These are phyloP conservation scores for Vicia villosa DNA, from an alignment of 306 rosid species.

Conservation along the genomic window DNA sequence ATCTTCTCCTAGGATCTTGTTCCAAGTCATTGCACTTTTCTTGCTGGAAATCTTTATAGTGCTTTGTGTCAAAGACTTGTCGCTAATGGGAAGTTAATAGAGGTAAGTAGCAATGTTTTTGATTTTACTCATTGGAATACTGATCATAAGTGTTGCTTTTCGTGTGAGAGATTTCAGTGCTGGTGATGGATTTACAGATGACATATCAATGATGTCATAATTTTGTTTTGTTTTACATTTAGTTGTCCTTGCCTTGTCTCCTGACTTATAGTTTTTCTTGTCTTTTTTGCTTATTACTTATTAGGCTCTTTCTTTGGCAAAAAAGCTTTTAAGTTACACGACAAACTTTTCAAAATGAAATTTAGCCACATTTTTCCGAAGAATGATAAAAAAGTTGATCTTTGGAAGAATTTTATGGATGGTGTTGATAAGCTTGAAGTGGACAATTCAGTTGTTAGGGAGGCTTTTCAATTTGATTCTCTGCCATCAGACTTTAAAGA, in stretches of 20 bases:
- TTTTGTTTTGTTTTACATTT: no score
- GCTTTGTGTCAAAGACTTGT: conserved; percentile 68
- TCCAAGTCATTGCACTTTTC: conserved; percentile 53
- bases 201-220: no score
- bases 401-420: conserved; percentile 45
- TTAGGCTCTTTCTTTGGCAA: conserved; percentile 87
- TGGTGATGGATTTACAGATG: no score
- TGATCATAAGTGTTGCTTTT: not conserved
- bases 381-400: conserved; percentile 44
- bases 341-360: conserved; percentile 68
- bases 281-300: no score
- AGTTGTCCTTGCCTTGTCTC: no score
- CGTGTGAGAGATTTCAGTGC: not conserved
- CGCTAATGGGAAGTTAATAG: conserved; percentile 66
- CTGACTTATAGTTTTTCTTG: no score
- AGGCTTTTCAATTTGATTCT: conserved; percentile 59
- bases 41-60: conserved; percentile 70
- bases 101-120: conserved; percentile 48
- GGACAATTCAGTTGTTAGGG: conserved; percentile 52
- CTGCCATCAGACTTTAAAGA: conserved; percentile 59
- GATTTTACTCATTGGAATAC: conserved; percentile 21
- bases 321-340: conserved; percentile 70
- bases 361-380: conserved; percentile 53
- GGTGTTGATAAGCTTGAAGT: conserved; percentile 51
- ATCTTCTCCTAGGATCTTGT: conserved; percentile 62